Evolutionary conservation across 192 early-diverging fungal genomes (phyloP).

Genomic region (Coemansia asiatica): DNA sequence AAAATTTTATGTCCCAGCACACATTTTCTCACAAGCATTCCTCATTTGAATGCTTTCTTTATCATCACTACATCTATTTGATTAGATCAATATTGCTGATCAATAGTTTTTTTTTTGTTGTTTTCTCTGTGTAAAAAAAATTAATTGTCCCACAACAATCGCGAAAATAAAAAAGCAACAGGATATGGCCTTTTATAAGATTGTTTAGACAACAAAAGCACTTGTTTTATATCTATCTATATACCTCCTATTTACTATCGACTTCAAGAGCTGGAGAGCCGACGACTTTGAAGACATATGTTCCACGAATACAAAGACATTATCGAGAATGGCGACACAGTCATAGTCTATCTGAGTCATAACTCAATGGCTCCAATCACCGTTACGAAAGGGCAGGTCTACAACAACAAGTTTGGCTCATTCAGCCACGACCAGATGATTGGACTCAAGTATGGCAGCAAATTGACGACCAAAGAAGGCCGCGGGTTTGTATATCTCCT

Average conservation of each 20-base stretch:
- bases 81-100: not conserved
- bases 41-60: too few relatives aligned
- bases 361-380: constrained; percentile 67
- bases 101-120: not conserved
- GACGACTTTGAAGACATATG: too few relatives aligned
- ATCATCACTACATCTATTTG: too few relatives aligned
- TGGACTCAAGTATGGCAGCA: constrained; percentile 82
- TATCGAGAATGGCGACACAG: constrained; percentile 79
- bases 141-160: not conserved
- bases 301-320: constrained; percentile 53
- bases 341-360: constrained; percentile 71
- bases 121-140: not conserved
- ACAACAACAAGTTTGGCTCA: constrained; percentile 78
- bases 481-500: constrained; percentile 82
- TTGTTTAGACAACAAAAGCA: not conserved
- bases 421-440: constrained; percentile 84
- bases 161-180: not conserved
- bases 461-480: constrained; percentile 62
- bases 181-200: not conserved
- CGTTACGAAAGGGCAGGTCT: constrained; percentile 61
- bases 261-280: too few relatives aligned
- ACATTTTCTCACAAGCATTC: too few relatives aligned
- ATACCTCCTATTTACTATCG: too few relatives aligned
- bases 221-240: not conserved
- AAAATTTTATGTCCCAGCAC: too few relatives aligned